Conservation (phyloP, 768 basidiomycete species). For the Strobilomyces echinocephalus region DNA sequence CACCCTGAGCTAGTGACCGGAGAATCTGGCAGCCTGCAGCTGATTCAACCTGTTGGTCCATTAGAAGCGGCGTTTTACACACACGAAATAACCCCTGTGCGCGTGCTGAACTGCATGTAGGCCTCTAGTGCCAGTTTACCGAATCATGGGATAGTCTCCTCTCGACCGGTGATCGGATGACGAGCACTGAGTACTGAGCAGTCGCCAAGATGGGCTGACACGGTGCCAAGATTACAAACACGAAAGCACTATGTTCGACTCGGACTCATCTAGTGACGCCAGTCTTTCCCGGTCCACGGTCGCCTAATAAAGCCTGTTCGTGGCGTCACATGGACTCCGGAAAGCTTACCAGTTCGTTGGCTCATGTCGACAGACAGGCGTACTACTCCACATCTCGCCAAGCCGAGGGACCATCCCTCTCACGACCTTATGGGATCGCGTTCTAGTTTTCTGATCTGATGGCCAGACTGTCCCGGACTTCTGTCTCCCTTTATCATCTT, state of each 20-base stretch:
- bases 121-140: no score
- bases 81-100: no score
- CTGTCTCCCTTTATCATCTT: conserved; percentile 11
- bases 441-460: conserved; percentile 17
- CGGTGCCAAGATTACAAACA: background rate
- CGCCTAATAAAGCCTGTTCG: background rate
- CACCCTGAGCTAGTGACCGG: no score
- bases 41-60: no score
- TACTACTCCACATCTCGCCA: conserved; percentile 5
- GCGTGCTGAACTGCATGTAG: no score
- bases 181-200: no score
- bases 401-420: conserved; percentile 12
- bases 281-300: background rate
- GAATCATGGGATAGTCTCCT: no score
- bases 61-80: no score
- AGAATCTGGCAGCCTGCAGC: no score
- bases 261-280: background rate
- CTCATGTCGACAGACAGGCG: conserved; percentile 6
- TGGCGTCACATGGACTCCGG: background rate
- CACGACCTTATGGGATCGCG: conserved; percentile 20
- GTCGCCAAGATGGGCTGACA: background rate
- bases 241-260: background rate
- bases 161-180: no score
- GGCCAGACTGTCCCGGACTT: conserved; percentile 13
- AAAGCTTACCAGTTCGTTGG: background rate